Evolutionary conservation across 306 rosid species (phyloP), one percentile per base, ranked within the genome.

Genomic region (Phaseolus lunatus): DNA sequence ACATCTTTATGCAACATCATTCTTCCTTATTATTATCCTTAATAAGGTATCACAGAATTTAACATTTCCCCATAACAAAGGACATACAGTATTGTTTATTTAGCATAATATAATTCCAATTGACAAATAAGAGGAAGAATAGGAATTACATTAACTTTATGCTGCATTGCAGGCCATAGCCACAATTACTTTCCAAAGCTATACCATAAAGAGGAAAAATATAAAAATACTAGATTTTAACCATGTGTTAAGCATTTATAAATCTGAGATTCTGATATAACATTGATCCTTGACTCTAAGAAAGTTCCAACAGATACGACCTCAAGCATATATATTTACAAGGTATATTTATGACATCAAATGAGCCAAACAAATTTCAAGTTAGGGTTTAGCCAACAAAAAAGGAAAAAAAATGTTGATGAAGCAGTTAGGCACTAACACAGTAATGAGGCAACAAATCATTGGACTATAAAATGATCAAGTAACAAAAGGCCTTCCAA

Each of bases 341-440:
- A 53, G 50, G 65, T 23, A 59, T 52, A 59, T 48, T n/a, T 43
- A 19, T 18, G 47, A 43, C 59, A 22, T 62, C 53, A 53, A 12
- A 41, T 3, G 27, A 24, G 1, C 47, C 78, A 77, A 48, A 52
- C 66, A 58, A 61, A 26, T 49, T 41, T 39, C 27, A 68, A 35
- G 39, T 77, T 72, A 22, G 24, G 50, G 10, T 22, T 53, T 54
- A 14, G 45, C 68, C 73, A 64, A 62, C 47, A 68, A 37, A 72
- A 78, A 35, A 9, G 44, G 69, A 48, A 68, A 67, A 77, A 52
- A 41, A 62, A 81, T 64, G 24, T 78, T 41, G 75, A 78, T 64
- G 41, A 19, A 62, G 47, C 54, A 62, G 68, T 53, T 43, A 18
- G 53, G 27, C 57, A 54, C 62, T 4, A 27, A 53, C 68, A 43